phyloP scores from a whole-genome alignment of 768 basidiomycete species.

The Lactarius trivialis region DNA sequence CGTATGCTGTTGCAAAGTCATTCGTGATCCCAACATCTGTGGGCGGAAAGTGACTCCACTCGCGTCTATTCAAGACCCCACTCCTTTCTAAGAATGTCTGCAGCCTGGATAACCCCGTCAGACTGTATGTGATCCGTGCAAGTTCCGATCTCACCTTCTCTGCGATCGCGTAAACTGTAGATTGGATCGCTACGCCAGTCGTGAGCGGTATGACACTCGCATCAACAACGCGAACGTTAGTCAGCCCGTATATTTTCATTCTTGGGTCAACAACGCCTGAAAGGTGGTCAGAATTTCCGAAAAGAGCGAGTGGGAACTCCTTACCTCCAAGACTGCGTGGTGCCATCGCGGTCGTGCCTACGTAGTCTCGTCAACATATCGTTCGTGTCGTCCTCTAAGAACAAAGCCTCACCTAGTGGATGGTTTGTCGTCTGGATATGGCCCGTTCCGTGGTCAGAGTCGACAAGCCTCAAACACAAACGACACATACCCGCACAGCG shows the following conservation, averaged over 20 bases:
- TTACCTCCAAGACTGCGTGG: slow-evolving; percentile 19
- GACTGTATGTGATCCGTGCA: neutral
- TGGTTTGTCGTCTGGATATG: slow-evolving; percentile 19
- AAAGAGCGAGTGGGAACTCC: neutral
- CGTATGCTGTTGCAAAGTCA: neutral
- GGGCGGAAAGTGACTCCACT: neutral
- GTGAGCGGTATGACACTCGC: slow-evolving; percentile 21
- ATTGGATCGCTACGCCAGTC: slow-evolving; percentile 20
- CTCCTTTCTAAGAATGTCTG: slow-evolving; percentile 17
- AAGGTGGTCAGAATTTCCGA: neutral
- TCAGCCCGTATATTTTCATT: slow-evolving; percentile 19
- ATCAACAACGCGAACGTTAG: slow-evolving; percentile 20
- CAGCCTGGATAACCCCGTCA: slow-evolving; percentile 5
- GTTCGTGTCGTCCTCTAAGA: neutral
- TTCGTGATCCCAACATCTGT: neutral
- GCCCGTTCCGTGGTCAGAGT: neutral
- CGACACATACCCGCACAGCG: slow-evolving; percentile 13
- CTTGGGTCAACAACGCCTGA: slow-evolving; percentile 18
- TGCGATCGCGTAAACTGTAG: slow-evolving; percentile 20
- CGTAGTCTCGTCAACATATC: neutral
- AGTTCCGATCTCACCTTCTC: slow-evolving; percentile 11
- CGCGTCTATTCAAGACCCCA: slow-evolving; percentile 10
- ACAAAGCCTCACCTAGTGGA: slow-evolving; percentile 6
- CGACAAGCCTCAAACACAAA: neutral
- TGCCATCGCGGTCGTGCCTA: slow-evolving; percentile 21